These are phyloP conservation scores for Ceratocystiopsis brevicomis DNA, from an alignment of 2,329 filamentous ascomycete species.

Conservation along the genomic window DNA sequence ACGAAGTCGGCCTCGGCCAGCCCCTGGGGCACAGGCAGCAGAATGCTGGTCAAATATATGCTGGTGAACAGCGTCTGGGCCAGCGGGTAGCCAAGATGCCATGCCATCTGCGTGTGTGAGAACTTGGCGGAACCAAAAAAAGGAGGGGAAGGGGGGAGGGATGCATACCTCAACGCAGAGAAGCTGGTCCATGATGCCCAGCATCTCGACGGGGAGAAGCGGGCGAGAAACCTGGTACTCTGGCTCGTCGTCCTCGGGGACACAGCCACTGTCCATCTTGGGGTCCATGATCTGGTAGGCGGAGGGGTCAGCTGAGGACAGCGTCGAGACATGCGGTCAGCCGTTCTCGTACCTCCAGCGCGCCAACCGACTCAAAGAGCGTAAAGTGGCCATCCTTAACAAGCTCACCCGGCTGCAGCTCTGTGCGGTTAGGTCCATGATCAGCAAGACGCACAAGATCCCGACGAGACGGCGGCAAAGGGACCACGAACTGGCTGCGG, in stretches of 20 bases:
- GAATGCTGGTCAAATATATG: conserved; percentile 67
- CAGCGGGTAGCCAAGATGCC: conserved; percentile 89
- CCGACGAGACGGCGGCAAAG: too few species aligned
- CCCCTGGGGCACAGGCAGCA: conserved; percentile 47
- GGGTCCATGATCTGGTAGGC: conserved; percentile 75
- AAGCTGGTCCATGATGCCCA: conserved; percentile 89
- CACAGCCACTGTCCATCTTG: conserved; percentile 93
- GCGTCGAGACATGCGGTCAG: not conserved
- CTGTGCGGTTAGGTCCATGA: conserved; percentile 24
- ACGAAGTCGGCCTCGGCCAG: conserved; percentile 49
- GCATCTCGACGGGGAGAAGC: conserved; percentile 57
- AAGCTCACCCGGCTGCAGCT: conserved; percentile 59
- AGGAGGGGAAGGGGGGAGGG: not conserved
- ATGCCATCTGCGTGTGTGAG: conserved; percentile 50
- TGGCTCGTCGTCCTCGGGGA: conserved; percentile 48
- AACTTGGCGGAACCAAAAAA: too few species aligned
- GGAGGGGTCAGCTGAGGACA: too few species aligned
- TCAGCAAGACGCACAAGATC: not conserved
- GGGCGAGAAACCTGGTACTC: conserved; percentile 49
- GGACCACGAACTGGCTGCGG: conserved; percentile 29
- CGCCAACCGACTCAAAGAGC: conserved; percentile 82
- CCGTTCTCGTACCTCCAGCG: conserved; percentile 40
- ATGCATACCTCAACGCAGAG: conserved; percentile 60
- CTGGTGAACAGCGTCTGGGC: conserved; percentile 91
- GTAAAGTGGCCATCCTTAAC: conserved; percentile 91